Percentiles rank a stretch among this genome's conserved stretches.
Conservation (phyloP, 352 stramenopile species). For the Phytophthora sansomeana region DNA sequence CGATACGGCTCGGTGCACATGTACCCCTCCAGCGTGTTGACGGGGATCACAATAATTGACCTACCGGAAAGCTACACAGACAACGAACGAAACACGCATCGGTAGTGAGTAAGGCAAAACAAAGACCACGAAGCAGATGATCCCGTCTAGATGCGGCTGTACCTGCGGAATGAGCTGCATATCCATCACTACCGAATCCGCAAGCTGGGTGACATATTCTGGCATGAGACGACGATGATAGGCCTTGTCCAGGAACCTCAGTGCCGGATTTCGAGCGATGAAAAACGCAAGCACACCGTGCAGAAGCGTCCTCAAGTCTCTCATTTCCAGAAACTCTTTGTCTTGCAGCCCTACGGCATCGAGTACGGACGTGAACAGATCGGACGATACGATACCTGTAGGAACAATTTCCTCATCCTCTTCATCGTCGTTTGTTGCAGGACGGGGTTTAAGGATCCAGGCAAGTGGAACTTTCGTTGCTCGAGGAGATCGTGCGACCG, state of each 20-base stretch:
- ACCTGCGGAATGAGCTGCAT: constrained; percentile 59
- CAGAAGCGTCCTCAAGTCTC: constrained; percentile 53
- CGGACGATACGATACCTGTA: constrained; percentile 37
- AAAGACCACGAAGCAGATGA: constrained; percentile 1
- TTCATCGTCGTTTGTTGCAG: constrained; percentile 12
- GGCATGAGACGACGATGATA: constrained; percentile 62
- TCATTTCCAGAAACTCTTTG: constrained; percentile 54
- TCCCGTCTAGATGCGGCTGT: background rate
- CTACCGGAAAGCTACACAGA: constrained; percentile 29
- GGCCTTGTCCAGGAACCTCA: constrained; percentile 71
- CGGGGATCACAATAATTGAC: constrained; percentile 39
- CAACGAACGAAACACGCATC: background rate
- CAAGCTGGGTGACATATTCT: constrained; percentile 59
- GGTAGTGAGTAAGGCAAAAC: constrained; percentile 2
- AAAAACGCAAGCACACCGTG: constrained; percentile 65
- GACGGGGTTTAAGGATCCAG: constrained; percentile 30
- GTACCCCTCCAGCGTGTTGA: constrained; percentile 64
- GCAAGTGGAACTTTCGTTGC: constrained; percentile 33
- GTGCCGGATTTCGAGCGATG: constrained; percentile 54
- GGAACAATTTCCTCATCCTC: constrained; percentile 5
- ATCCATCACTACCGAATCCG: constrained; percentile 47
- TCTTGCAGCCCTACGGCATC: constrained; percentile 46
- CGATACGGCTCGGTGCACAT: constrained; percentile 55
- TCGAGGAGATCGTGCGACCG: constrained; percentile 20
- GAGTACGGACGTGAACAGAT: constrained; percentile 54